Conservation (phyloP, 352 stramenopile genomes). For the Globisporangium nunn region DNA sequence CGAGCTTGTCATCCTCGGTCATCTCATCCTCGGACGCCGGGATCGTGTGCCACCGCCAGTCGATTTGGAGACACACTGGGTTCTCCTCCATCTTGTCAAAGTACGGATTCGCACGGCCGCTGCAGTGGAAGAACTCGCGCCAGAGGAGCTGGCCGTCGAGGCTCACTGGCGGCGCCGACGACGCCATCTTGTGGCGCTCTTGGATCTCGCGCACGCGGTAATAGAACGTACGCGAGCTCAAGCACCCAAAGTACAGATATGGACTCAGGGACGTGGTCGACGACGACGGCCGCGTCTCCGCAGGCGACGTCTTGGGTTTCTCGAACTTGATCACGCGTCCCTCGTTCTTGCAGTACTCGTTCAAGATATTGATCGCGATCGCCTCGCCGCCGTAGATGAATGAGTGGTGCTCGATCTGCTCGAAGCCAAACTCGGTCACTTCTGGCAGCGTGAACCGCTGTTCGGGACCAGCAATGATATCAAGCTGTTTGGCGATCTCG, state of each 20-base stretch:
- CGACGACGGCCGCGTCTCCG: conserved; percentile 74
- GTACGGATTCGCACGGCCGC: conserved; percentile 70
- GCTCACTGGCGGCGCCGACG: conserved; percentile 86
- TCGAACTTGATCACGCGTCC: conserved; percentile 91
- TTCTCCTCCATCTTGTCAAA: conserved; percentile 95
- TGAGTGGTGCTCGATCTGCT: conserved; percentile 38
- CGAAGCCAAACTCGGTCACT: conserved; percentile 59
- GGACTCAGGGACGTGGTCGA: conserved; percentile 95
- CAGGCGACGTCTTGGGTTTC: conserved; percentile 96
- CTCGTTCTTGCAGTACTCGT: conserved; percentile 69
- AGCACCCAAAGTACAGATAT: conserved; percentile 92
- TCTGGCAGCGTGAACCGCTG: conserved; percentile 61
- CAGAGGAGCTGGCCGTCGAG: conserved; percentile 94
- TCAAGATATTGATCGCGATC: conserved; percentile 58
- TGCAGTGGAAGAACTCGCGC: conserved; percentile 93
- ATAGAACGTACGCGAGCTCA: conserved; percentile 89
- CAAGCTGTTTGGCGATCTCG: conserved; percentile 24
- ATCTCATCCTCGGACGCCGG: conserved; percentile 45
- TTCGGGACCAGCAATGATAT: conserved; percentile 43
- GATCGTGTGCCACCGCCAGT: conserved; percentile 86
- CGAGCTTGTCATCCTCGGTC: conserved; percentile 82
- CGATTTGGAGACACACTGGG: conserved; percentile 83
- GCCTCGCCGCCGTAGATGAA: conserved; percentile 73
- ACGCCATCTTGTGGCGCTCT: conserved; percentile 47
- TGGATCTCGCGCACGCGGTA: conserved; percentile 82